phyloP scores from a whole-genome alignment of 164 flowering plant species.

The Dillenia suffruticosa region DNA sequence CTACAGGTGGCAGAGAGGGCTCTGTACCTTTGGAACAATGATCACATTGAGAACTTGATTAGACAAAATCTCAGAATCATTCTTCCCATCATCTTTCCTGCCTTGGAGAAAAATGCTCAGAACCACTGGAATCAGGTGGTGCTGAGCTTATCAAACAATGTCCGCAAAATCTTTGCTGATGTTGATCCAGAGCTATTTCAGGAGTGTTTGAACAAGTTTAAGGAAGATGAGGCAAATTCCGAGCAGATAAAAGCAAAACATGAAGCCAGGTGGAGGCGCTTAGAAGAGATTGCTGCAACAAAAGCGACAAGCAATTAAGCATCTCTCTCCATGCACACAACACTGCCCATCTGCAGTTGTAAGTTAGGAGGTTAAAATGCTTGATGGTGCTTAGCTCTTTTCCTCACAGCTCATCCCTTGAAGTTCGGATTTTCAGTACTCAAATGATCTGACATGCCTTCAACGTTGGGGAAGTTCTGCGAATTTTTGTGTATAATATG shows the following conservation, averaged over 20 bases:
- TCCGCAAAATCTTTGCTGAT: conserved; percentile 66
- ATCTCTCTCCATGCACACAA: not conserved
- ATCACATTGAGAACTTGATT: conserved; percentile 61
- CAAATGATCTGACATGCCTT: no score
- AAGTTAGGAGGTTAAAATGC: no score
- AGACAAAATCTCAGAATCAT: conserved; percentile 56
- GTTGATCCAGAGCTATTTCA: conserved; percentile 61
- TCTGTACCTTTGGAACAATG: conserved; percentile 72
- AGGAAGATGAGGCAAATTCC: conserved; percentile 53
- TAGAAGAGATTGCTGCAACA: conserved; percentile 59
- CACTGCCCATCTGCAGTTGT: no score
- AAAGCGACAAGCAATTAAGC: conserved; percentile 43
- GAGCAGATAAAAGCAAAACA: conserved; percentile 42
- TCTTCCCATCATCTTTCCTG: conserved; percentile 73
- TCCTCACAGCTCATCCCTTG: no score
- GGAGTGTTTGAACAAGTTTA: conserved; percentile 55
- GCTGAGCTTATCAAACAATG: conserved; percentile 59
- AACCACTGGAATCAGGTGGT: conserved; percentile 81
- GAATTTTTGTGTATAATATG: no score
- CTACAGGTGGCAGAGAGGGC: conserved; percentile 75
- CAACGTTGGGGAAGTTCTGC: no score
- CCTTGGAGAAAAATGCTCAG: conserved; percentile 60
- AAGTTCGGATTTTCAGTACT: no score
- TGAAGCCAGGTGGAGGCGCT: conserved; percentile 58
- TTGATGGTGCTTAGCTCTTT: no score